Conservation (phyloP, 208 protist genomes). For the Herpetomonas tarakana region DNA sequence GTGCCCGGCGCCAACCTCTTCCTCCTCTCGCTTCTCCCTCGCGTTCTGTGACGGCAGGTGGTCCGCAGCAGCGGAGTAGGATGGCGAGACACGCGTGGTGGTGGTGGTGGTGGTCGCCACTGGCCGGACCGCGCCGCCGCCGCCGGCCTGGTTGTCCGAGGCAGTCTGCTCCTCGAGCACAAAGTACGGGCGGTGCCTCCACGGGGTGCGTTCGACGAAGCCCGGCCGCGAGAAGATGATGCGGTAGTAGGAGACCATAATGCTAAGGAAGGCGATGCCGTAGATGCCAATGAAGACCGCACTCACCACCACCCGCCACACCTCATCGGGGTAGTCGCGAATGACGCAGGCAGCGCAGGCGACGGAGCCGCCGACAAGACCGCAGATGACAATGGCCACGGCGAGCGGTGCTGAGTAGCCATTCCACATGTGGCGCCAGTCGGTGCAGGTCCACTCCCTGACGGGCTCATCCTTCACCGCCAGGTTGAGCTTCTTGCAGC, state of each 20-base stretch:
- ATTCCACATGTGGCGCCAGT: constrained; percentile 36
- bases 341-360: constrained; percentile 37
- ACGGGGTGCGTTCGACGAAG: constrained; percentile 43
- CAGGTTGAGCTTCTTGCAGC: constrained; percentile 19
- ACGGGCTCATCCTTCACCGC: constrained; percentile 28
- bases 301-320: constrained; percentile 39
- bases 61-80: too few relatives aligned
- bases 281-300: constrained; percentile 36
- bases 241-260: constrained; percentile 38
- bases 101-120: too few relatives aligned
- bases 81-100: too few relatives aligned
- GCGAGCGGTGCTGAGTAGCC: constrained; percentile 40
- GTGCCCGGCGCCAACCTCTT: background rate
- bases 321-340: constrained; percentile 14
- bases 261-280: constrained; percentile 4
- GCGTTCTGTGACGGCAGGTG: too few relatives aligned
- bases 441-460: constrained; percentile 14
- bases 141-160: background rate
- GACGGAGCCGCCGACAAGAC: constrained; percentile 17
- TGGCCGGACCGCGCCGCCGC: too few relatives aligned
- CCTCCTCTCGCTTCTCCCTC: too few relatives aligned
- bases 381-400: constrained; percentile 39
- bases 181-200: constrained; percentile 42
- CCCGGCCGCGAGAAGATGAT: constrained; percentile 54
- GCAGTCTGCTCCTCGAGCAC: background rate